Percentiles rank a stretch among this genome's conserved stretches.
Evolutionary conservation across 106 monocot genomes (phyloP).

Genomic region (Iris macrosiphon): DNA sequence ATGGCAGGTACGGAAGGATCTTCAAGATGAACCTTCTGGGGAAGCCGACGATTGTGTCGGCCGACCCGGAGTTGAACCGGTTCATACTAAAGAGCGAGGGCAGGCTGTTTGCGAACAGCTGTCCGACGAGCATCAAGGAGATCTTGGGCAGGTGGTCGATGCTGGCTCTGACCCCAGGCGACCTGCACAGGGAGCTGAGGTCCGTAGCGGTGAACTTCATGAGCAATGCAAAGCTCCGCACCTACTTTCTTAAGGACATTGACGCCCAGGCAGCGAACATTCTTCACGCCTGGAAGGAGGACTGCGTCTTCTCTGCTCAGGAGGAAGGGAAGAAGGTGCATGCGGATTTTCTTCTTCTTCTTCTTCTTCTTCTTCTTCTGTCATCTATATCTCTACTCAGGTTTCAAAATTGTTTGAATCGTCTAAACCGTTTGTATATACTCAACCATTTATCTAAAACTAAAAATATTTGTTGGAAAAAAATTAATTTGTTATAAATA

Average conservation of each 20-base stretch:
- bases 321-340: conserved; percentile 29
- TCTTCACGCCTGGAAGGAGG: conserved; percentile 19
- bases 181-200: conserved; percentile 20
- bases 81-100: conserved; percentile 40
- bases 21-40: conserved; percentile 32
- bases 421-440: too few species aligned
- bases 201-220: conserved; percentile 32
- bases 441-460: too few species aligned
- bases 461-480: too few species aligned
- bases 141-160: conserved; percentile 34
- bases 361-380: not conserved
- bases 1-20: conserved; percentile 31
- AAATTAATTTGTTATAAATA: too few species aligned
- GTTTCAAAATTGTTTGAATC: too few species aligned
- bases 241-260: conserved; percentile 14
- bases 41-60: conserved; percentile 34
- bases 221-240: conserved; percentile 12
- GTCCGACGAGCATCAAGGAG: conserved; percentile 20
- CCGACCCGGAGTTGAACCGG: conserved; percentile 31
- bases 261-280: conserved; percentile 21
- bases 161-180: conserved; percentile 22
- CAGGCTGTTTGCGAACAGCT: conserved; percentile 34
- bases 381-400: too few species aligned
- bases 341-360: not conserved
- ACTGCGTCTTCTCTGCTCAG: conserved; percentile 8